These are phyloP conservation scores for Carnegiea gigantea DNA, from an alignment of 179 eudicot species.

Conservation along the genomic window DNA sequence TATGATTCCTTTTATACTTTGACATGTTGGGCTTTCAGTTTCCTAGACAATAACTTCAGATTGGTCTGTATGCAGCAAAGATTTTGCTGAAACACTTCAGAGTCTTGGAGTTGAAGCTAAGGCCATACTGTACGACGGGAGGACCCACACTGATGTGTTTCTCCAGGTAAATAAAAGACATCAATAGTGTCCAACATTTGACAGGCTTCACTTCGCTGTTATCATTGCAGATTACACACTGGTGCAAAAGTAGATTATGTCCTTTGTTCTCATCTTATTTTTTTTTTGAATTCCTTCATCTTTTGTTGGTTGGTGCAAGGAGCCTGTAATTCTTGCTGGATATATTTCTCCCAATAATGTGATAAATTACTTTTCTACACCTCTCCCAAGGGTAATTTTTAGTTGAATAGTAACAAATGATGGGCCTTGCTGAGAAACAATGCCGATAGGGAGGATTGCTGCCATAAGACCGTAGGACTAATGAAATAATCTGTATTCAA, in stretches of 20 bases:
- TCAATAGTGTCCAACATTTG: not conserved
- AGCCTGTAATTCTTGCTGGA: no score
- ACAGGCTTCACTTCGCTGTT: not conserved
- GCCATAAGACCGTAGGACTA: no score
- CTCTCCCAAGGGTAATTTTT: no score
- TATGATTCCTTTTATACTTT: not conserved
- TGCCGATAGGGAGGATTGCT: no score
- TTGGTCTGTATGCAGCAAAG: slow-evolving; percentile 44
- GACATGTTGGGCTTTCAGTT: not conserved
- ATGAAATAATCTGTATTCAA: no score
- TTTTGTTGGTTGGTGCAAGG: no score
- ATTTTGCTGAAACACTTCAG: slow-evolving; percentile 75
- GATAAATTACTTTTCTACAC: no score
- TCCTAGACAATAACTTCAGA: not conserved
- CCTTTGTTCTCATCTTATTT: no score
- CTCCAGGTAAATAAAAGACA: slow-evolving; percentile 62
- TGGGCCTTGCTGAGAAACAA: no score
- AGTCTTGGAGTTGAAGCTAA: slow-evolving; percentile 76
- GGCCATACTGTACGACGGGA: slow-evolving; percentile 71
- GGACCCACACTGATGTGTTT: slow-evolving; percentile 88
- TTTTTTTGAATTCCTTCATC: no score
- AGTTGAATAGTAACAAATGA: no score
- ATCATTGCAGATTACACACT: not conserved
- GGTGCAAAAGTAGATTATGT: not conserved
- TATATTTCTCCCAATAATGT: no score